Evolutionary conservation across 2,329 filamentous ascomycete species (phyloP), one percentile per base, ranked within the genome.

Genomic region (Samsoniella hepiali): DNA sequence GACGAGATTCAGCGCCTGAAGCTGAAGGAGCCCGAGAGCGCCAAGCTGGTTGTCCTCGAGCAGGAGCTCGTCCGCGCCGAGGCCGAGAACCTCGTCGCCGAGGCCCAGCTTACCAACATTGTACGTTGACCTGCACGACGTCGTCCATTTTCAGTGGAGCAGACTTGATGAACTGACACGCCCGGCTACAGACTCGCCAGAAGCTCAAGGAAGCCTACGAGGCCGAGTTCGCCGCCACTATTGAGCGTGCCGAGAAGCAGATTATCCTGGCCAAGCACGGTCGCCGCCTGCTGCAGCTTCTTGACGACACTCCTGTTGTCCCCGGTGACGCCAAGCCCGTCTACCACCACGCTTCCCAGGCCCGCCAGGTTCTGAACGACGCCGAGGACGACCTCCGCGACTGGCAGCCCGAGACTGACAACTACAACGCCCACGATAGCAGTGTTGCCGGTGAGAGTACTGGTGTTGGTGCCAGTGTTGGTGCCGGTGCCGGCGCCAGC

Each of bases 161-260:
- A 34, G 9, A 6, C 31, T 10, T 42, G 8, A 32, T 45, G 4
- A 31, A 17, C 45, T 67, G 69, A 29, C 71, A 65, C 13, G 1
- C 6, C 3, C 32, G 22, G 1, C 17, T 32, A 45, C 66, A 95
- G 91, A 98, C 95, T 42, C 91, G 95, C 64, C 91, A 95, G 77
- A 98, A 97, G 79, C 84, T 99, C 78, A 97, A 96, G 79, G 91
- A 97, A 77, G 91, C 95, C 31, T 98, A 94, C 73, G 91, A 93
- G 68, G 77, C 91, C 65, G 93, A 98, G 74, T 91, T 97, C 67
- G 86, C 90, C 17, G 93, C 93, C 64, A 91, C 93, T 27, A 96
- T 99, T 70, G 95, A 99, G 81, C 90, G 94, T 38, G 93, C 93
- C 31, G 95, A 98, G 81, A 98, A 98, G 80, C 95, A 99, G 75